Evolutionary conservation across 768 basidiomycete species (phyloP).

Genomic region (Suillus decipiens): DNA sequence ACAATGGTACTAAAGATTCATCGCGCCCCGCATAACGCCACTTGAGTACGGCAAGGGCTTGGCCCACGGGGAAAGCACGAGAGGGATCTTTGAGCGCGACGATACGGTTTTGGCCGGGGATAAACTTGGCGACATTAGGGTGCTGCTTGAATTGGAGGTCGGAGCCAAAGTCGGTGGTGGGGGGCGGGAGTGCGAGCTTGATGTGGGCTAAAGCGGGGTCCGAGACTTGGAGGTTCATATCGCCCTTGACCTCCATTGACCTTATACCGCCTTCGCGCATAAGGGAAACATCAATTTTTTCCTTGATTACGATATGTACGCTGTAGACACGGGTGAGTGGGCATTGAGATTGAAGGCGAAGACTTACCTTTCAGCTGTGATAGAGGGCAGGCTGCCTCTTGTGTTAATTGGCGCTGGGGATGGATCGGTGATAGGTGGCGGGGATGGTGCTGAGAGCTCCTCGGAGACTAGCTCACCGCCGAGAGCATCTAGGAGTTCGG

Average conservation of each 20-base stretch:
- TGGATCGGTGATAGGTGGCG: constrained; percentile 50
- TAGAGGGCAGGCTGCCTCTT: constrained; percentile 69
- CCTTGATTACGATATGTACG: constrained; percentile 84
- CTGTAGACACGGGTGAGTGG: constrained; percentile 41
- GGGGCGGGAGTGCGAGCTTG: constrained; percentile 61
- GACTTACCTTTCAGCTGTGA: constrained; percentile 72
- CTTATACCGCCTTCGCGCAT: constrained; percentile 90
- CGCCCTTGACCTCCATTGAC: constrained; percentile 90
- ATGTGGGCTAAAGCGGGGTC: constrained; percentile 75
- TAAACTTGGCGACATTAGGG: constrained; percentile 89
- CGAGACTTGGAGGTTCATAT: constrained; percentile 88
- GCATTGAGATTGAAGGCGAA: background rate
- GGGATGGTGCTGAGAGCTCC: constrained; percentile 49
- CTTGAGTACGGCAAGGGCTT: constrained; percentile 84
- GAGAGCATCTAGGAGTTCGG: constrained; percentile 84
- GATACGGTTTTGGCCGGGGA: constrained; percentile 61
- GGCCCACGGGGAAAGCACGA: constrained; percentile 84
- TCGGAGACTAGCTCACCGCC: constrained; percentile 73
- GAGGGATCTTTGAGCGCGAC: constrained; percentile 85
- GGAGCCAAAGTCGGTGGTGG: constrained; percentile 59
- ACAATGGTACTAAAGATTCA: constrained; percentile 88
- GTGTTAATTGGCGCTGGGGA: constrained; percentile 47
- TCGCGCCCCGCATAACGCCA: constrained; percentile 93
- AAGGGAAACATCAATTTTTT: constrained; percentile 77
- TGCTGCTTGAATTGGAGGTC: constrained; percentile 96